Evolutionary conservation across 331 rosid genomes (phyloP).

Genomic region (Arachis monticola): DNA sequence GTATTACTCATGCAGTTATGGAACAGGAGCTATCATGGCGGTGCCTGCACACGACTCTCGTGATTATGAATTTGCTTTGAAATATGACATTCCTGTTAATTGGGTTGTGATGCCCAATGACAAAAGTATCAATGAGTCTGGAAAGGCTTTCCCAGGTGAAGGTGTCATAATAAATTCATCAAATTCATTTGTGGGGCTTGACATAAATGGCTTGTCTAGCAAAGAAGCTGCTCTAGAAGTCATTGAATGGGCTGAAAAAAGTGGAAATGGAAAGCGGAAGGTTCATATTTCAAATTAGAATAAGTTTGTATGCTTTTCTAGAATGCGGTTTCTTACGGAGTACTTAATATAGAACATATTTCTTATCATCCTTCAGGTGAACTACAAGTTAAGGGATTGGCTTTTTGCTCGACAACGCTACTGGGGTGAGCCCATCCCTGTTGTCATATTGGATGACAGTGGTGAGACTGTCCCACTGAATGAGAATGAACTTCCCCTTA

Average conservation of each 20-base stretch:
- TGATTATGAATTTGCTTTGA: conserved; percentile 86
- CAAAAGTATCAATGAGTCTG: conserved; percentile 48
- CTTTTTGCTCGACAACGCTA: conserved; percentile 98
- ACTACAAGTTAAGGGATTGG: conserved; percentile 97
- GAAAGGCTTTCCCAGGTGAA: conserved; percentile 78
- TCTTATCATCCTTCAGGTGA: conserved; percentile 66
- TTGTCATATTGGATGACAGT: conserved; percentile 73
- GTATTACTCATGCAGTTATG: conserved; percentile 69
- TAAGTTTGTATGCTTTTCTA: conserved; percentile 27
- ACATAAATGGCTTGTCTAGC: conserved; percentile 78
- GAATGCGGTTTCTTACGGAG: conserved; percentile 10
- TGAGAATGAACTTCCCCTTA: conserved; percentile 86
- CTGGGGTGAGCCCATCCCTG: conserved; percentile 99
- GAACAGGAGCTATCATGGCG: conserved; percentile 97
- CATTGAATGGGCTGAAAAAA: conserved; percentile 85
- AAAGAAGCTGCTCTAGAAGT: conserved; percentile 77
- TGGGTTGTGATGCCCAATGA: conserved; percentile 77
- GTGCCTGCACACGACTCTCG: conserved; percentile 97
- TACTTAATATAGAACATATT: conserved; percentile 32
- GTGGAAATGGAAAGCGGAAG: conserved; percentile 87
- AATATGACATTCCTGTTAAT: conserved; percentile 65
- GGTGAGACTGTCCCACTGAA: conserved; percentile 72
- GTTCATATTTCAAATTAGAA: conserved; percentile 46
- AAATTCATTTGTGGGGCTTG: conserved; percentile 60
- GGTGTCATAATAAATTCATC: conserved; percentile 76